Percentiles rank a stretch among this genome's conserved stretches.
Evolutionary conservation across 805 yeast genomes (phyloP).

Genomic region (Komagataella phaffii): DNA sequence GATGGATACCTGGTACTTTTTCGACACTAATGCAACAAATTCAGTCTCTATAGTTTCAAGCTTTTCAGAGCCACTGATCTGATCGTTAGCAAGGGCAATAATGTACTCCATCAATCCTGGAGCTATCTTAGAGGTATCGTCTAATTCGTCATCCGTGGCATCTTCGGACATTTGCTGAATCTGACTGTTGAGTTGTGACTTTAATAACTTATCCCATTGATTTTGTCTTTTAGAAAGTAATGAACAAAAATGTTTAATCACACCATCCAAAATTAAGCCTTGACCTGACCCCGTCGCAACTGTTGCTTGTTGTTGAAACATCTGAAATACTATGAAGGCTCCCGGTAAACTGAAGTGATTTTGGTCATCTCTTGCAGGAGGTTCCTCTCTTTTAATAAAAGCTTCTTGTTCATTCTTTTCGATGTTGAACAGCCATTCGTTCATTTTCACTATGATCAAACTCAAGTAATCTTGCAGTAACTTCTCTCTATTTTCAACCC

Average conservation of each 20-base stretch:
- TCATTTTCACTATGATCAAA: slow-evolving; percentile 59
- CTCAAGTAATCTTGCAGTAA: slow-evolving; percentile 69
- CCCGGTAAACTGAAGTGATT: slow-evolving; percentile 58
- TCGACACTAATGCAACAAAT: slow-evolving; percentile 51
- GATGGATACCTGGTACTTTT: slow-evolving; percentile 47
- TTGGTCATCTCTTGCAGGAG: slow-evolving; percentile 58
- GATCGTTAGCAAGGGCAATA: slow-evolving; percentile 77
- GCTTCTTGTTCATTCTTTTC: slow-evolving; percentile 51
- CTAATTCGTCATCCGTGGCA: slow-evolving; percentile 14
- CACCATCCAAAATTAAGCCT: slow-evolving; percentile 67
- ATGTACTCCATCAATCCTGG: slow-evolving; percentile 73
- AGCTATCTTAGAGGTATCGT: slow-evolving; percentile 24
- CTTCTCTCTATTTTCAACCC: slow-evolving; percentile 59
- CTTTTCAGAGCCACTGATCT: slow-evolving; percentile 55
- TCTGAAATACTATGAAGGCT: slow-evolving; percentile 63
- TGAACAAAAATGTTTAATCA: slow-evolving; percentile 55
- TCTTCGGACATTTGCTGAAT: slow-evolving; percentile 6
- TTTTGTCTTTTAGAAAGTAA: slow-evolving; percentile 48
- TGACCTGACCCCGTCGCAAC: slow-evolving; percentile 80
- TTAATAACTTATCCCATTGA: slow-evolving; percentile 45
- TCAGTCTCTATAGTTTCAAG: slow-evolving; percentile 58
- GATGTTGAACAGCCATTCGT: slow-evolving; percentile 72
- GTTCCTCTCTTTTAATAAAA: slow-evolving; percentile 49
- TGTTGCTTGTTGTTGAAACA: slow-evolving; percentile 82
- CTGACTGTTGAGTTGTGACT: slow-evolving; percentile 31